These are phyloP conservation scores for Phytophthora fragariaefolia DNA, from an alignment of 352 stramenopile species.

Conservation along the genomic window DNA sequence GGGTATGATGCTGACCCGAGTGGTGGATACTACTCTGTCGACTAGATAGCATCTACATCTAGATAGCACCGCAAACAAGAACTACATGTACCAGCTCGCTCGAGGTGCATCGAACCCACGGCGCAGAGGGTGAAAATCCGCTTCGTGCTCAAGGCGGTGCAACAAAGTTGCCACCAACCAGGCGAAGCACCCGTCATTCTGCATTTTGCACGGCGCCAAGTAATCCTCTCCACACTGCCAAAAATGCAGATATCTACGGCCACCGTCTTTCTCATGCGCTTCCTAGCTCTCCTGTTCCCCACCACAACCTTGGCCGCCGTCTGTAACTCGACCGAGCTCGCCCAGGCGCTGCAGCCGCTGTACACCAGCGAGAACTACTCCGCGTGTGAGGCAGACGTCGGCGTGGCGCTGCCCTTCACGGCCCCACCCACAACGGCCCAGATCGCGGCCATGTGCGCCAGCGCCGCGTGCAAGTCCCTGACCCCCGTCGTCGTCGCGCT, in stretches of 20 bases:
- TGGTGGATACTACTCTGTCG: background rate
- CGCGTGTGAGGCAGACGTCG: constrained; percentile 9
- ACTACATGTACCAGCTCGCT: too few relatives aligned
- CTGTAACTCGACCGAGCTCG: constrained; percentile 31
- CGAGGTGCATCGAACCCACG: too few relatives aligned
- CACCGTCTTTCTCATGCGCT: constrained; percentile 30
- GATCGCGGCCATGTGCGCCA: constrained; percentile 26
- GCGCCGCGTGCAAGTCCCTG: constrained; percentile 20
- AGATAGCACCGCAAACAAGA: too few relatives aligned
- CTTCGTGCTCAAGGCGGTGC: too few relatives aligned
- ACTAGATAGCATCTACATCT: background rate
- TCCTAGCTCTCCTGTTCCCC: constrained; percentile 13
- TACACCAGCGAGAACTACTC: constrained; percentile 10
- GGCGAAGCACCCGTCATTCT: constrained; percentile 1
- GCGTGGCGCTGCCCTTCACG: constrained; percentile 19
- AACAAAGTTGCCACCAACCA: too few relatives aligned
- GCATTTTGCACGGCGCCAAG: constrained; percentile 1
- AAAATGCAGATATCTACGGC: constrained; percentile 36
- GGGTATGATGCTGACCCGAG: background rate
- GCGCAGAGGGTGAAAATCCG: too few relatives aligned
- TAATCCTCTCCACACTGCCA: background rate
- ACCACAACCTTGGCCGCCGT: constrained; percentile 9
- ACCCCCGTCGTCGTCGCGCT: constrained; percentile 5
- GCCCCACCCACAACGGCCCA: constrained; percentile 7
- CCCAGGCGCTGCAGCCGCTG: constrained; percentile 7